phyloP scores from a whole-genome alignment of 176 grass and related monocot genomes.

The Bonia amplexicaulis region DNA sequence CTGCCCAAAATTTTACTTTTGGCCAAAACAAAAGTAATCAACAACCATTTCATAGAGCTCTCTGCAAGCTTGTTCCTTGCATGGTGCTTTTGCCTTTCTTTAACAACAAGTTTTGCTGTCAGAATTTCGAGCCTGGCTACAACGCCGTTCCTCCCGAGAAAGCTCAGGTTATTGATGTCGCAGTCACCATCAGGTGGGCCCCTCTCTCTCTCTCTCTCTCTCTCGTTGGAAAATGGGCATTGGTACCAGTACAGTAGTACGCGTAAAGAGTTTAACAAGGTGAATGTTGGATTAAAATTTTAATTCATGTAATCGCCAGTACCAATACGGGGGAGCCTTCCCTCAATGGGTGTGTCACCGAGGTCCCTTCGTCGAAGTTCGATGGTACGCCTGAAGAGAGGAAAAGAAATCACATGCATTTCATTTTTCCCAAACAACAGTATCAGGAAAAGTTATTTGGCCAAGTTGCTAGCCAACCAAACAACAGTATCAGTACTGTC shows the following conservation, averaged over 20 bases:
- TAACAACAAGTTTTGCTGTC: slow-evolving; percentile 21
- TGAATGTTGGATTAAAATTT: slow-evolving; percentile 23
- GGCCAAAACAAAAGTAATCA: slow-evolving; percentile 1
- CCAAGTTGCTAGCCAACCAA: background rate
- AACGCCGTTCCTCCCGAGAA: slow-evolving; percentile 54
- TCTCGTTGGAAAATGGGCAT: background rate
- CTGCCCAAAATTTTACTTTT: slow-evolving; percentile 14
- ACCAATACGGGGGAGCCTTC: background rate
- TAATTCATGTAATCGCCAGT: background rate
- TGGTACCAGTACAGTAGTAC: background rate
- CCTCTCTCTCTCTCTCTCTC: background rate
- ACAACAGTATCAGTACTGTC: background rate
- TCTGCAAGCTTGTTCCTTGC: background rate
- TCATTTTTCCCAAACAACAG: background rate
- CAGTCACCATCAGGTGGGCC: slow-evolving; percentile 66
- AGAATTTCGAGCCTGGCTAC: slow-evolving; percentile 80
- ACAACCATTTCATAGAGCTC: background rate
- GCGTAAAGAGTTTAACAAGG: slow-evolving; percentile 4
- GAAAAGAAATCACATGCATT: background rate
- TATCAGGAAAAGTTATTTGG: background rate
- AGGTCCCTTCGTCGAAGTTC: background rate
- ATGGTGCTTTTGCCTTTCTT: background rate
- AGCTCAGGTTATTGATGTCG: slow-evolving; percentile 38
- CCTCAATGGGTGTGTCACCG: background rate
- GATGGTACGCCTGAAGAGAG: background rate